A percentile compares a stretch with the other conserved stretches of the same genome.
Conservation (phyloP, 2,329 filamentous ascomycete genomes). For the Aaosphaeria pasadenensis region DNA sequence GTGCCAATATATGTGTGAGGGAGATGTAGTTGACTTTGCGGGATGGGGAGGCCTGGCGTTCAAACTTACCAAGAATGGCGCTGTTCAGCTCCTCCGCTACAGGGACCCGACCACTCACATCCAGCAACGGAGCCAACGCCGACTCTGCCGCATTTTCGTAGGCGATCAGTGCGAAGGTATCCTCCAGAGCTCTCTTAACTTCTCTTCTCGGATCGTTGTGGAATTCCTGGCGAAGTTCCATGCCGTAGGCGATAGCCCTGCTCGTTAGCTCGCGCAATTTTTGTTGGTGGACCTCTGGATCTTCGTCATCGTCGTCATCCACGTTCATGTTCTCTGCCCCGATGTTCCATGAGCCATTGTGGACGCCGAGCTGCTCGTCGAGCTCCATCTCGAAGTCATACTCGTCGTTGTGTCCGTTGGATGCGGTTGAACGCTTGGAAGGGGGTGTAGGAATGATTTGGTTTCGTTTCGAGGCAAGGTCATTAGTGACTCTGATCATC, state of each 20-base stretch:
- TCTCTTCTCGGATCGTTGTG: constrained; percentile 66
- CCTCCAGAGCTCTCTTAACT: constrained; percentile 69
- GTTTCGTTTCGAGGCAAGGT: constrained; percentile 37
- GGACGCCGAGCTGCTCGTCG: constrained; percentile 49
- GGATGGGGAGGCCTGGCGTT: background rate
- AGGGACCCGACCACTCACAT: constrained; percentile 67
- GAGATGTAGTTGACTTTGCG: background rate
- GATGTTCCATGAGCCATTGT: constrained; percentile 26
- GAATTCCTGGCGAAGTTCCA: constrained; percentile 75
- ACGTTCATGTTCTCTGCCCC: constrained; percentile 12
- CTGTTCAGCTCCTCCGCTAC: constrained; percentile 94
- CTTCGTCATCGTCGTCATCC: constrained; percentile 36
- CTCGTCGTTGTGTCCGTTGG: constrained; percentile 37
- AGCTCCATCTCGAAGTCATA: constrained; percentile 58
- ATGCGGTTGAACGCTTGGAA: constrained; percentile 25
- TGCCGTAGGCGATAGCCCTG: constrained; percentile 76
- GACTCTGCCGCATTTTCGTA: constrained; percentile 79
- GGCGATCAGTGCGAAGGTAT: constrained; percentile 85
- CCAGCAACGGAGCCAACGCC: constrained; percentile 73
- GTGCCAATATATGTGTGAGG: background rate
- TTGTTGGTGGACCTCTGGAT: constrained; percentile 28
- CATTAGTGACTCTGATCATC: constrained; percentile 56
- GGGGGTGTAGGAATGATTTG: constrained; percentile 17
- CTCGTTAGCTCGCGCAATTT: constrained; percentile 53
- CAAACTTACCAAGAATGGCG: constrained; percentile 71